phyloP scores from a whole-genome alignment of 441 rosid species.

The Pelargonium fulgidum region DNA sequence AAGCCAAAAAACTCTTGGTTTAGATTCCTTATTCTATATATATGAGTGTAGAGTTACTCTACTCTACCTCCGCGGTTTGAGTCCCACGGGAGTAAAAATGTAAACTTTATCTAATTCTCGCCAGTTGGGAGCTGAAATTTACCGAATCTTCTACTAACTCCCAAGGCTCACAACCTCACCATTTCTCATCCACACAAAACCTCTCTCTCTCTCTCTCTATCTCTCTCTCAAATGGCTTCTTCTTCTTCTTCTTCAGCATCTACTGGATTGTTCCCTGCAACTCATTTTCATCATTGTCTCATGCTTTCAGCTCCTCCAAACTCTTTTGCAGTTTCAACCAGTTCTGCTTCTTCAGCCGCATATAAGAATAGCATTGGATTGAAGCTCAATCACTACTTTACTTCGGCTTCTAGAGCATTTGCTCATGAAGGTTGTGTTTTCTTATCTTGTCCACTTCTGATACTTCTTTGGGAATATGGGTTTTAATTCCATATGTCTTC shows the following conservation, averaged over 20 bases:
- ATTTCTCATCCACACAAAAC: too few species aligned
- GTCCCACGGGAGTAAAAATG: too few species aligned
- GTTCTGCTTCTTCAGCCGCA: slow-evolving; percentile 18
- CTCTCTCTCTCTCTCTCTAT: not conserved
- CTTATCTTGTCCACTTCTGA: not conserved
- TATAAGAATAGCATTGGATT: slow-evolving; percentile 6
- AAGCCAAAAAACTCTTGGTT: too few species aligned
- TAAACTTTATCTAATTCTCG: too few species aligned
- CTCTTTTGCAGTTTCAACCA: slow-evolving; percentile 5
- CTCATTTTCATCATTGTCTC: slow-evolving; percentile 12
- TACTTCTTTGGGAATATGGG: not conserved
- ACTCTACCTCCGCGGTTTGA: too few species aligned
- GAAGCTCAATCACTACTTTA: slow-evolving; percentile 24
- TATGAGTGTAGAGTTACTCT: too few species aligned
- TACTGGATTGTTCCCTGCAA: slow-evolving; percentile 12
- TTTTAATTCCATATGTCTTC: not conserved
- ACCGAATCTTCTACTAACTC: too few species aligned
- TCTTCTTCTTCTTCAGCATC: not conserved
- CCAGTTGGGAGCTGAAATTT: too few species aligned
- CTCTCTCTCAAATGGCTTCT: slow-evolving; percentile 28
- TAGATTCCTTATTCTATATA: too few species aligned
- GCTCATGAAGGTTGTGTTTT: slow-evolving; percentile 29
- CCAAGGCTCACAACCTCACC: too few species aligned
- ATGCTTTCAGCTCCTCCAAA: slow-evolving; percentile 19
- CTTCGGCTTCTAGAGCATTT: slow-evolving; percentile 26